A percentile compares a stretch with the other conserved stretches of the same genome.
Evolutionary conservation across 1,139 yeast species (phyloP).

Genomic region (Yamadazyma sp.): DNA sequence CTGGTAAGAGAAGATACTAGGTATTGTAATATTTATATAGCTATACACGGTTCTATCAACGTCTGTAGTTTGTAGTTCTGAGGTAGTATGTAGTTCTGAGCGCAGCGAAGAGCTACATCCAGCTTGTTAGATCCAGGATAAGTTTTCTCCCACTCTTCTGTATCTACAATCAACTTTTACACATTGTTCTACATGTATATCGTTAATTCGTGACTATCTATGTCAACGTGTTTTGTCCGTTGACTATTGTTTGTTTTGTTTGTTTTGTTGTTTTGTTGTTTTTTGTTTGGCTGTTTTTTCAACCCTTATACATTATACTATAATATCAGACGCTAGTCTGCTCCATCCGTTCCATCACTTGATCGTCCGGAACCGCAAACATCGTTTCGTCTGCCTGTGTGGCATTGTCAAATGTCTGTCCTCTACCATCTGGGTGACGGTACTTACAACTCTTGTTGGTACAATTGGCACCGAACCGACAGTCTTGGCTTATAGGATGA

Average conservation of each 20-base stretch:
- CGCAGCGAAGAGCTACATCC: no score
- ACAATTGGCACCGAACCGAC: slow-evolving; percentile 79
- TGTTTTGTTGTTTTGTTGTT: slow-evolving; percentile 14
- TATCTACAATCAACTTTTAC: no score
- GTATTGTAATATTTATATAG: slow-evolving; percentile 7
- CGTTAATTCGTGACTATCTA: slow-evolving; percentile 5
- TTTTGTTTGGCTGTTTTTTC: background rate
- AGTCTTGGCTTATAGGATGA: slow-evolving; percentile 76
- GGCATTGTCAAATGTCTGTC: slow-evolving; percentile 14
- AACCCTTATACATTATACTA: slow-evolving; percentile 13
- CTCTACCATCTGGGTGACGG: slow-evolving; percentile 77
- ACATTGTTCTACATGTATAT: background rate
- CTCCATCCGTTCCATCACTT: slow-evolving; percentile 70
- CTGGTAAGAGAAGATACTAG: slow-evolving; percentile 73
- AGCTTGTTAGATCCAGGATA: no score
- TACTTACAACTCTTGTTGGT: slow-evolving; percentile 67
- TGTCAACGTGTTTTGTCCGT: no score
- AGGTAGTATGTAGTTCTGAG: no score
- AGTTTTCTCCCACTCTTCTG: no score
- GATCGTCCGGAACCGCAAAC: slow-evolving; percentile 78
- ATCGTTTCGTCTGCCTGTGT: slow-evolving; percentile 52
- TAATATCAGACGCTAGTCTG: slow-evolving; percentile 25
- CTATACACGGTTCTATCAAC: no score
- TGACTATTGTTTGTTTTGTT: no score
- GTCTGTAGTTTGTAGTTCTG: no score